Conservation (phyloP, 2,329 filamentous ascomycete genomes). For the Ophiostoma sp. region DNA sequence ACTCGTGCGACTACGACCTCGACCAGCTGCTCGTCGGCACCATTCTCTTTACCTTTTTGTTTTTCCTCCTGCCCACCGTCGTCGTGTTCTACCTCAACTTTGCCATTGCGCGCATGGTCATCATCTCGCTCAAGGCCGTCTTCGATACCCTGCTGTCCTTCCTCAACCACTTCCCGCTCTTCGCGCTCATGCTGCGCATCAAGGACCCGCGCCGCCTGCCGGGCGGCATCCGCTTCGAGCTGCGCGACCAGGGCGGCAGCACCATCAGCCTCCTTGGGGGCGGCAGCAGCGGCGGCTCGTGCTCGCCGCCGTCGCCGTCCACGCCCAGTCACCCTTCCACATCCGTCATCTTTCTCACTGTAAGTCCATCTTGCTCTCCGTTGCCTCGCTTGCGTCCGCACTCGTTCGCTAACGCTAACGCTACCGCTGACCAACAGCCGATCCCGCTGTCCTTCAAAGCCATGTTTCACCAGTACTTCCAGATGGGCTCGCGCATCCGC, state of each 20-base stretch:
- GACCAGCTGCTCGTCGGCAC: constrained; percentile 95
- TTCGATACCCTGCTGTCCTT: constrained; percentile 90
- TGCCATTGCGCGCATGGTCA: constrained; percentile 86
- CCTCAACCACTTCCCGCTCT: constrained; percentile 94
- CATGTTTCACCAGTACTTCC: constrained; percentile 97
- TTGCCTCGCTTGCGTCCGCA: neutral
- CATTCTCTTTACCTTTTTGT: constrained; percentile 90
- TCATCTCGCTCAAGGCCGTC: constrained; percentile 84
- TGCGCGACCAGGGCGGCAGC: constrained; percentile 52
- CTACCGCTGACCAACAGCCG: constrained; percentile 49
- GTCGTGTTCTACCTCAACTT: constrained; percentile 97
- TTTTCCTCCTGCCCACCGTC: constrained; percentile 91
- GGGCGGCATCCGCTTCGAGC: constrained; percentile 87
- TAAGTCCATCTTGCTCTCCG: neutral
- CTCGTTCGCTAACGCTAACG: neutral
- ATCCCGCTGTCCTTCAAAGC: constrained; percentile 84
- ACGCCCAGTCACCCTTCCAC: constrained; percentile 51
- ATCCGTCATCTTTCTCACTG: constrained; percentile 77
- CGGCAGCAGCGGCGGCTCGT: constrained; percentile 35
- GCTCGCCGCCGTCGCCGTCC: constrained; percentile 28
- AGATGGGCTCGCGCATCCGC: constrained; percentile 83
- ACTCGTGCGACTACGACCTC: constrained; percentile 97
- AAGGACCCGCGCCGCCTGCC: constrained; percentile 89
- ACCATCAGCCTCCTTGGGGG: constrained; percentile 34
- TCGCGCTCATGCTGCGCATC: constrained; percentile 89